Evolutionary conservation across 352 stramenopile genomes (phyloP), one percentile per base, ranked within the genome.

Genomic region (Globisporangium barbulae): DNA sequence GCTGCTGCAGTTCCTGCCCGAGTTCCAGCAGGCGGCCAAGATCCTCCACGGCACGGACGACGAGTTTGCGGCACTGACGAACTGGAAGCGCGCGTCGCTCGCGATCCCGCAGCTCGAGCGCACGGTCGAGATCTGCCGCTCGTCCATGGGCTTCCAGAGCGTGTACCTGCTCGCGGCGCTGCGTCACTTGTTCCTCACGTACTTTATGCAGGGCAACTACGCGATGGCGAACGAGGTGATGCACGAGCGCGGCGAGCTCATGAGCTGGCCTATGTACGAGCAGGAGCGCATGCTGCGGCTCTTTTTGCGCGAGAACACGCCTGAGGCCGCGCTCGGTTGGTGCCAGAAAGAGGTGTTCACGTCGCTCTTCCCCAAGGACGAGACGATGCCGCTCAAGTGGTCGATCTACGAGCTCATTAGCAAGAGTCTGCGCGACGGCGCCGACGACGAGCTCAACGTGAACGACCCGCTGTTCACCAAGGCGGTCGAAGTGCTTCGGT

Each of bases 91-190:
- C 49, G 80, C 80, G 21, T 61, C 75, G 53, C 66, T 80, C 59
- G 81, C 79, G 13, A 33, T 90, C 33, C 76, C 79, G 25, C 68
- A 74, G 42, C 69, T 92, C 13, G 75, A 88, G 67, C 81, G 83
- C 58, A 84, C 83, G 35, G 79, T 78, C 22, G 83, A 92, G 58
- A 90, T 92, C 68, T 90, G 81, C 39, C 83, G 83, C 70, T 88
- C 83, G 41, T 70, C 79, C 57, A 92, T 92, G 83, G 83, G 83
- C 28, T 84, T 81, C 53, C 70, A 89, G 30, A 92, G 80, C 55
- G 78, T 86, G 15, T 92, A 86, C 55, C 52, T 87, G 28, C 71
- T 86, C 25, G 79, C 80, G 25, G 76, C 79, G 12, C 63, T 92
- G 63, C 81, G 83, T 37, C 81, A 90, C 59, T 62, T 90, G 25